Evolutionary conservation across 257 asterid species (phyloP).

Genomic region (Osmanthus fragrans): DNA sequence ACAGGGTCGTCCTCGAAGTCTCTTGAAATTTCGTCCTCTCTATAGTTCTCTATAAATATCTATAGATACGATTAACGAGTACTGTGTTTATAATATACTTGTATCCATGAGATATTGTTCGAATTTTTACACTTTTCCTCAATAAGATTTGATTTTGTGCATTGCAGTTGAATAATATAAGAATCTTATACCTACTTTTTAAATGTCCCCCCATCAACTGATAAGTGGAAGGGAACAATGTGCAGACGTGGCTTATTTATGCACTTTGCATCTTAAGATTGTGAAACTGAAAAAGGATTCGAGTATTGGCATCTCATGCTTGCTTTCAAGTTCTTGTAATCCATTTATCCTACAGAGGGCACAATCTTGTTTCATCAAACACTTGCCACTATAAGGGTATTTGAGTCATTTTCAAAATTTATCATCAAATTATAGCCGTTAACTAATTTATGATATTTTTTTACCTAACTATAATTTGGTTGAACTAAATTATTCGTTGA

Average conservation of each 20-base stretch:
- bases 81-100: neutral
- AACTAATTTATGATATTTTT: too few relatives aligned
- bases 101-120: neutral
- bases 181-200: neutral
- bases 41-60: neutral
- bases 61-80: neutral
- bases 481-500: neutral
- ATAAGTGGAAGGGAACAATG: neutral
- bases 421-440: neutral
- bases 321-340: neutral
- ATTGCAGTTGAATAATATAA: too few relatives aligned
- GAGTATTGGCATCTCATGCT: neutral
- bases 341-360: neutral
- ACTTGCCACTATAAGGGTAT: neutral
- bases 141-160: too few relatives aligned
- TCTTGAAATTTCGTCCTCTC: neutral
- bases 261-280: neutral
- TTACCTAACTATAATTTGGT: neutral
- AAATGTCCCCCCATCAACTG: neutral
- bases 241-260: neutral
- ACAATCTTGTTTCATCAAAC: neutral
- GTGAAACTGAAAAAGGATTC: neutral
- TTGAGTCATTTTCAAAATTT: neutral
- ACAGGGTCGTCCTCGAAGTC: neutral
- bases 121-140: neutral